Base-by-base conservation (phyloP, 345 rosid species). In the Hibiscus syriacus region DNA sequence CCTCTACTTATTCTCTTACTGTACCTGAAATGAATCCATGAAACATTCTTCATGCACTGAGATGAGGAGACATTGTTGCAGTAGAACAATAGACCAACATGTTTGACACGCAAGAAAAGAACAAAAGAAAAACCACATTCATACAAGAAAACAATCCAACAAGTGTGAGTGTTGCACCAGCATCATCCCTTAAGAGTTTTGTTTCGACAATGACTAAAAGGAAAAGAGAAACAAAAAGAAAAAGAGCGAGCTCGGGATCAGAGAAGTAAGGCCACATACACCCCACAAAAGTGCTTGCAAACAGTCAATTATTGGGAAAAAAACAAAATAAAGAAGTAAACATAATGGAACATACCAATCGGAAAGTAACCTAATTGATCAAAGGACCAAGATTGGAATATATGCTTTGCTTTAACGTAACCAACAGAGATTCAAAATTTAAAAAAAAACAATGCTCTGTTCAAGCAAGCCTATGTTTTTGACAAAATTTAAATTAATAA, bases 171-270 rank as follows among this genome's bases (percentile, higher is more conserved):
- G 25, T 58, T 46, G 46, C 25, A 62, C 29, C 45, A 67, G 49
- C 61, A 8, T 57, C 46, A 59, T 13, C 14, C 30, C 17, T 29
- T 1, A 43, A 49, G 73, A 55, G 70, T 38, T 67, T 38, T 55
- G 30, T 16, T 52, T 46, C 71, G 80, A 74, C 74, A 72, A 67
- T 66, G 79, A 68, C 79, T 77, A 76, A 79, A 80, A 71, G 72
- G 43, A 26, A 68, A 46, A 70, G 50, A 68, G 5, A 58, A 30
- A 30, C 56, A 67, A 67, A 43, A 48, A 46, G 52, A 66, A 59
- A 76, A 72, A 70, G 71, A 71, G 27, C 7, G 14, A 41, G 2
- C 77, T 86, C 76, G 88, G 88, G 87, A 86, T 86, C 81, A 81
- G 86, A 80, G 84, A 72, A 52, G 55, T 19, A 52, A 73, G 70